These are phyloP conservation scores for Syzygium aqueum DNA, from an alignment of 345 rosid genomes.

Conservation along the genomic window DNA sequence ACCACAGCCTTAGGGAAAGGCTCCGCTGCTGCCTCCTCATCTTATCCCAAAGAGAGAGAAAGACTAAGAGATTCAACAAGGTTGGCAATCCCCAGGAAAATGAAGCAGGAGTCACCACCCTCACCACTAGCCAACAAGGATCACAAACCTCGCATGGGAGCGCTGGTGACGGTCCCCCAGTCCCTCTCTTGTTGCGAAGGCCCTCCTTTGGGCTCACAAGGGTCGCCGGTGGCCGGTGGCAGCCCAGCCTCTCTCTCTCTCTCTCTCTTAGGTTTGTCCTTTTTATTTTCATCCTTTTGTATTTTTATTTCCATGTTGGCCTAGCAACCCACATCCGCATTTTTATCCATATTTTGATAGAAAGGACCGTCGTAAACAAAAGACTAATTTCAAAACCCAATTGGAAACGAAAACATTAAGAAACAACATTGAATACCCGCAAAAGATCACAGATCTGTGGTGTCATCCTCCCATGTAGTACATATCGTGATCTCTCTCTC, in stretches of 20 bases:
- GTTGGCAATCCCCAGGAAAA: neutral
- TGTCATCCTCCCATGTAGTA: neutral
- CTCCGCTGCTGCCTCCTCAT: neutral
- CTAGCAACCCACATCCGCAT: no score
- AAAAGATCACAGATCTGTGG: neutral
- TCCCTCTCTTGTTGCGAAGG: neutral
- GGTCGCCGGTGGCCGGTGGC: neutral
- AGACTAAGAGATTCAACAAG: neutral
- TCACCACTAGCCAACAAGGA: neutral
- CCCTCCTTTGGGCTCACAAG: neutral
- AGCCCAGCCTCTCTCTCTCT: neutral
- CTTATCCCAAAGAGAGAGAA: neutral
- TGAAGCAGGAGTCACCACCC: neutral
- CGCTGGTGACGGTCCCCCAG: neutral
- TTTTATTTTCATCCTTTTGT: no score
- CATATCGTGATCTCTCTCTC: neutral
- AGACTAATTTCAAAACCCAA: no score
- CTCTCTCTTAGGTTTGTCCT: no score
- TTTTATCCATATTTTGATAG: no score
- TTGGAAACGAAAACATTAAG: no score
- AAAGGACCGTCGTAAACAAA: no score
- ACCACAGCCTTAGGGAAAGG: neutral
- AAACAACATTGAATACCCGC: no score
- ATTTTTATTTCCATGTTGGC: no score
- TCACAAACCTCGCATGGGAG: neutral